These are phyloP conservation scores for Umbelopsis vinacea DNA, from an alignment of 192 early-diverging fungal species.

Conservation along the genomic window DNA sequence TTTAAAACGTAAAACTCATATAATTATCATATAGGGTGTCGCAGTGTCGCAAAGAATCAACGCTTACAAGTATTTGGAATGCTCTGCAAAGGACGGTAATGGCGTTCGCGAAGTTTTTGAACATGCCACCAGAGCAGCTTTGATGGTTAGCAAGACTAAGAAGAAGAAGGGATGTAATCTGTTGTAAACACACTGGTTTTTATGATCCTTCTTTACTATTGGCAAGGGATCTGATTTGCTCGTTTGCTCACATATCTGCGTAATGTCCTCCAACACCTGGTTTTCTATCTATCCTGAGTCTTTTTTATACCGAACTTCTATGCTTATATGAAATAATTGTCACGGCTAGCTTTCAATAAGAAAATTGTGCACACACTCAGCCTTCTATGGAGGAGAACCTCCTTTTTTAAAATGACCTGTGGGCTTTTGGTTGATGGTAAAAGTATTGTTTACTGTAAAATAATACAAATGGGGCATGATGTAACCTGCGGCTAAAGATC, in stretches of 20 bases:
- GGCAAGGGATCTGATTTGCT: constrained; percentile 8
- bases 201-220: constrained; percentile 5
- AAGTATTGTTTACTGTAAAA: too few relatives aligned
- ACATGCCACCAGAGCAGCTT: constrained; percentile 80
- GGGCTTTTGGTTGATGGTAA: too few relatives aligned
- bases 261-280: constrained; percentile 7
- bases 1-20: constrained; percentile 1
- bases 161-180: constrained; percentile 11
- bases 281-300: not conserved
- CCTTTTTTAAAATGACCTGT: too few relatives aligned
- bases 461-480: too few relatives aligned
- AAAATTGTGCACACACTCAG: not conserved
- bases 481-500: too few relatives aligned
- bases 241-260: constrained; percentile 10
- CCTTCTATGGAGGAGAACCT: too few relatives aligned
- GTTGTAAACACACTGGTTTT: constrained; percentile 1
- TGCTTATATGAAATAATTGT: constrained; percentile 10
- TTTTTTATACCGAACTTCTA: constrained; percentile 7
- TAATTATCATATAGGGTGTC: constrained; percentile 55
- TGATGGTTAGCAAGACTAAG: constrained; percentile 42
- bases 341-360: constrained; percentile 10
- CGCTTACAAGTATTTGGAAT: constrained; percentile 86
- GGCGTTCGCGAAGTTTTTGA: constrained; percentile 90
- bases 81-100: constrained; percentile 76
- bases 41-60: constrained; percentile 74